Base-by-base conservation (phyloP, 2,329 filamentous ascomycete genomes). In the Thermoascus crustaceus region DNA sequence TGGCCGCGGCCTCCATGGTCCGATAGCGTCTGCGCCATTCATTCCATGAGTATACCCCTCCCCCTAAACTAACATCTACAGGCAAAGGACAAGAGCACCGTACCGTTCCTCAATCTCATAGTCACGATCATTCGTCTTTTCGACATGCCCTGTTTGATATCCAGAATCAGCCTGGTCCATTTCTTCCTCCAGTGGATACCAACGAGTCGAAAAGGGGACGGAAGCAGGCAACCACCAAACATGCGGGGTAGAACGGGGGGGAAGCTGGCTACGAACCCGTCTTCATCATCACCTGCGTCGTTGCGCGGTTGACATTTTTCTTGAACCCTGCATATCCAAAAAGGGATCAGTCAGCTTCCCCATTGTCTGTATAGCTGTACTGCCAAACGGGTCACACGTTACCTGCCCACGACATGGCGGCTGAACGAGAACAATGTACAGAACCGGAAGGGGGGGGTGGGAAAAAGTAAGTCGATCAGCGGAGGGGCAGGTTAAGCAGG, bases 251-350 rank as follows among this genome's bases (percentile, higher is more conserved):
- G 42, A 45, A 44, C 39, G 18, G 22, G 9, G 16, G 13, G 45
- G 41, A 37, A 43, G 40, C 46, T 33, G n/a, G n/a, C 29, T 24
- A 54, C 72, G 46, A 63, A 84, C 81, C 85, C 39, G 88, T 94
- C 76, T 98, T 98, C 89, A 98, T 96, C 86, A 98, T 95, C 44
- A 96, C 89, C 80, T 95, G 88, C 68, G 93, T 98, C 66, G 89
- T 95, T 54, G 89, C 89, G 70, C 91, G 86, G 72, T 91, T 89
- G 71, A 96, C 88, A 79, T 93, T 93, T 66, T 94, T 94, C 71
- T 91, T 87, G 71, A 87, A 89, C 47, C 82, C 82, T 83, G 54
- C 22, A 43, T 13, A 14, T 17, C n/a, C 18, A 13, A 32, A 24
- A 23, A 16, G 27, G 10, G 13, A 43, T 57, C 34, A 60, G 54